Base-by-base conservation (phyloP, 306 rosid genomes). In the Echinosophora koreensis region DNA sequence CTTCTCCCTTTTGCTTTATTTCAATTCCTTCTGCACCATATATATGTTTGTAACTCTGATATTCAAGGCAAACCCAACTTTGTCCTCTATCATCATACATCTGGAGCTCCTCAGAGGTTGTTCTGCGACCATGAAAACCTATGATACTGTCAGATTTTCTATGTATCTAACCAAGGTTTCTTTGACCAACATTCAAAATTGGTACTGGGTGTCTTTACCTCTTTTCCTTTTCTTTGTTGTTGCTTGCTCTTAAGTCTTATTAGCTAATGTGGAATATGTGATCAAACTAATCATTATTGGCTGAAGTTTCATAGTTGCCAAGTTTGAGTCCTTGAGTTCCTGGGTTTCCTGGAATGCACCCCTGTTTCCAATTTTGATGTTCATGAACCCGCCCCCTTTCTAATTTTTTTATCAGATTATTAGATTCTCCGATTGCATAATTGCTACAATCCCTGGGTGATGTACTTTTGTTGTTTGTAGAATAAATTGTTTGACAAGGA, bases 281-380 rank as follows among this genome's bases (percentile, higher is more conserved):
- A 82, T 76, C 73, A 42, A 14, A 55, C 27, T 71, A 56, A 77
- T 81, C n/a, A 5, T 71, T 54, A 41, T 62, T 63, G 22, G 38
- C 47, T 67, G 59, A 82, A 55, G 67, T 3, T 79, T 10, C 47
- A 70, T 44, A 66, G 59, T 74, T 71, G 56, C 46, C 58, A 56
- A 65, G 56, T 69, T 55, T 85, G 72, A 81, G 75, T 60, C 79
- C 38, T 30, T 81, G 66, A 34, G 57, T 71, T 82, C 77, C 57
- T 66, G 38, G 81, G 65, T 79, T 39, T 65, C 27, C 8, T 22
- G 50, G 58, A 63, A 59, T 73, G 4, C 76, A 30, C 27, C 46
- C 79, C 39, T 46, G 1, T 68, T 64, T 61, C 9, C 62, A 73
- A 18, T 66, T 83, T 71, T 73, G 39, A 69, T 56, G 47, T 57